Base-by-base conservation (phyloP, 2,329 filamentous ascomycete species). In the Fusarium graminum region DNA sequence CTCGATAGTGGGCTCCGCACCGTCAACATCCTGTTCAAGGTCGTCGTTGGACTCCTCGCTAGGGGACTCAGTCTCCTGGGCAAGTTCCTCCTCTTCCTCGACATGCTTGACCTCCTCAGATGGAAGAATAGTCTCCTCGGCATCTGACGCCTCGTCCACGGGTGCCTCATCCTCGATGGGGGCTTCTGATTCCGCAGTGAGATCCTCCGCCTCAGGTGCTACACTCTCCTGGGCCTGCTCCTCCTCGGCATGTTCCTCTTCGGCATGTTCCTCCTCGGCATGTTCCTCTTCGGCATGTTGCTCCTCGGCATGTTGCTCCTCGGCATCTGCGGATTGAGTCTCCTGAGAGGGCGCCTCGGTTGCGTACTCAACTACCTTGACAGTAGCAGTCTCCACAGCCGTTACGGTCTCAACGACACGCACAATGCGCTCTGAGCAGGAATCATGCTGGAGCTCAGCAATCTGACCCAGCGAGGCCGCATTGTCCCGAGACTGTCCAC, bases 371-470 rank as follows among this genome's bases (percentile, higher is more conserved):
- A 72, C 74, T 7, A 75, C 65, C 29, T 69, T 73, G 26, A 73
- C 52, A 13, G 74, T 76, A 17, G 74, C 68, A 9, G 73, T 77
- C 63, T 77, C 73, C 25, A 76, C 73, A 50, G 75, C 69, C 2
- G 75, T 79, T 3, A 76, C 72, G 8, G 78, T 81, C 12, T 80
- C 72, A 0, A 74, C 65, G 13, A 60, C 30, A 22, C 57, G 57
- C 22, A 60, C 57, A n/a, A 60, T 45, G 26, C 66, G 60, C 44
- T 75, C 65, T 19, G 68, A 68, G 25, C 69, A 54, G 6, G 69
- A 56, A 0, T 62, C 62, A 51, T 70, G 64, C 7, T 32, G 65
- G 3, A 45, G 40, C 30, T 65, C 52, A 12, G 38, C 47, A 6
- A 36, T 36, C 16, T 36, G 34, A 8, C 52, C 38, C 3, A 53